A percentile compares a stretch with the other conserved stretches of the same genome.
Conservation (phyloP, 768 basidiomycete genomes). For the Boletus pseudopeckii region DNA sequence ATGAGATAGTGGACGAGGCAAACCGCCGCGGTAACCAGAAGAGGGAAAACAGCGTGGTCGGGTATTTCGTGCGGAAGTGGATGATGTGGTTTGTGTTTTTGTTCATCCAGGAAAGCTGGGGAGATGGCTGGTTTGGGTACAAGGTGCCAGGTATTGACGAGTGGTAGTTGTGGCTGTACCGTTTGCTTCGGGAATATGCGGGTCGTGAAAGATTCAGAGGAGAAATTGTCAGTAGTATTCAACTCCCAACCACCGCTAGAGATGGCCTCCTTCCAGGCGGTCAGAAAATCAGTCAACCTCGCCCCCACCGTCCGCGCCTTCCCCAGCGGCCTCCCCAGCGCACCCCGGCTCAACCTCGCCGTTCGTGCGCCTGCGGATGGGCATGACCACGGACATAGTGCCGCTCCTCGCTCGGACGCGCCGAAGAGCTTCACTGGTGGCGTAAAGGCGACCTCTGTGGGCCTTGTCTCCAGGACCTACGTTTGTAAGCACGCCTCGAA, state of each 20-base stretch:
- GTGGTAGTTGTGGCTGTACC: constrained; percentile 30
- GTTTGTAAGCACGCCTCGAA: constrained; percentile 45
- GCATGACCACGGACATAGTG: constrained; percentile 57
- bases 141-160: constrained; percentile 27
- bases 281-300: constrained; percentile 80
- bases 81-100: constrained; percentile 21
- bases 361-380: constrained; percentile 58
- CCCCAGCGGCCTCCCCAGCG: constrained; percentile 75
- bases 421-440: constrained; percentile 64
- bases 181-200: constrained; percentile 41
- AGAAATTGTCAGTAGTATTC: neutral
- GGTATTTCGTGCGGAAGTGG: constrained; percentile 24
- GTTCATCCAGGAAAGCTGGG: constrained; percentile 27
- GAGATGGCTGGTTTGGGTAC: constrained; percentile 30
- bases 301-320: constrained; percentile 77
- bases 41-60: constrained; percentile 17
- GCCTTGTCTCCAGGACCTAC: constrained; percentile 64
- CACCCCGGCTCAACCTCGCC: constrained; percentile 70
- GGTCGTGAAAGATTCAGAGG: constrained; percentile 1
- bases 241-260: neutral
- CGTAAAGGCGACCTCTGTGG: constrained; percentile 42
- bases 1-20: constrained; percentile 27
- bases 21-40: constrained; percentile 26
- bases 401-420: constrained; percentile 56
- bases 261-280: constrained; percentile 69